phyloP scores from a whole-genome alignment of 176 grass and related monocot genomes.

The Pharus latifolius region DNA sequence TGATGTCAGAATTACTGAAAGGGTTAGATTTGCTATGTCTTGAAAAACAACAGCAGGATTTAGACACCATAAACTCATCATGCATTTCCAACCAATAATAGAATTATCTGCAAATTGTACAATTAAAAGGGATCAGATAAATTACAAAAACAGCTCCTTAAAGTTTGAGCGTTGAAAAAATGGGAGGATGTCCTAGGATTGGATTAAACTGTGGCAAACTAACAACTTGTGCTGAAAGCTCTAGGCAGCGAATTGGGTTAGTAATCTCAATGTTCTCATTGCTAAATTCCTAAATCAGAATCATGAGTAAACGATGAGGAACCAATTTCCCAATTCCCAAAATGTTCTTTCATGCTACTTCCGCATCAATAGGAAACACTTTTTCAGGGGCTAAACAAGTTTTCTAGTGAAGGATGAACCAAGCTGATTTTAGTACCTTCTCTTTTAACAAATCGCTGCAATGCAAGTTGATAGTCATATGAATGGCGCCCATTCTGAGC shows the following conservation, averaged over 20 bases:
- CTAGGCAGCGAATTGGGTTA: too few relatives aligned
- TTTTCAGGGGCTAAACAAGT: background rate
- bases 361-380: background rate
- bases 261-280: constrained; percentile 2
- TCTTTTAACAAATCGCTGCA: constrained; percentile 68
- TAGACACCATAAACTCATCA: constrained; percentile 91
- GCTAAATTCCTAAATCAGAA: background rate
- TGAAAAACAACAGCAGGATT: constrained; percentile 84
- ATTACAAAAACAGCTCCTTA: background rate
- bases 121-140: background rate
- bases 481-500: constrained; percentile 40
- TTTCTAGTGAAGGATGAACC: background rate
- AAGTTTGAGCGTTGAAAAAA: constrained; percentile 7
- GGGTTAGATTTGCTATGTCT: constrained; percentile 65
- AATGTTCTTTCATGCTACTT: background rate
- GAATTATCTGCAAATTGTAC: constrained; percentile 35
- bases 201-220: background rate
- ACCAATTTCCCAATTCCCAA: background rate
- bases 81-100: constrained; percentile 34
- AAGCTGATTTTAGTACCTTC: constrained; percentile 36
- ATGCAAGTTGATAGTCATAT: constrained; percentile 85
- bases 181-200: background rate
- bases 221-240: too few relatives aligned
- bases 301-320: background rate
- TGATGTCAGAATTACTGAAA: constrained; percentile 92